Conservation (phyloP, 306 rosid genomes). For the Corylus avellana region DNA sequence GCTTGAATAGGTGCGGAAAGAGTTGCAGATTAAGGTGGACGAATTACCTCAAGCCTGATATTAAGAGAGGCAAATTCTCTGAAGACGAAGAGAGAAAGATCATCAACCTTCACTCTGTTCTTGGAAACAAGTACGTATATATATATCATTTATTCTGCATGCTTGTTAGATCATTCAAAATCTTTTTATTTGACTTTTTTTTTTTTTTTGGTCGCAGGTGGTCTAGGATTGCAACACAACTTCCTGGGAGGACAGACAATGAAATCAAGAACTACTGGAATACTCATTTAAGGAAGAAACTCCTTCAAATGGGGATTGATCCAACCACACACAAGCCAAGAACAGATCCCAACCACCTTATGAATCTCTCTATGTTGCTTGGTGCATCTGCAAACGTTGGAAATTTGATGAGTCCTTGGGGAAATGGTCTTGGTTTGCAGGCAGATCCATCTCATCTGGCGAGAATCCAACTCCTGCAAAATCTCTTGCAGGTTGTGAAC, state of each 20-base stretch:
- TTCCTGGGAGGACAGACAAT: slow-evolving; percentile 84
- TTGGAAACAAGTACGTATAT: slow-evolving; percentile 70
- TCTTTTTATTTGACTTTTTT: background rate
- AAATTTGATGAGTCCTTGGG: slow-evolving; percentile 38
- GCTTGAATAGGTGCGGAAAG: slow-evolving; percentile 88
- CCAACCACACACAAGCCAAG: slow-evolving; percentile 92
- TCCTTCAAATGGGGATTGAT: slow-evolving; percentile 78
- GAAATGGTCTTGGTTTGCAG: slow-evolving; percentile 49
- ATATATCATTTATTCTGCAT: too few relatives aligned
- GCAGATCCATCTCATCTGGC: slow-evolving; percentile 60
- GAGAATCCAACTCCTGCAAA: slow-evolving; percentile 61
- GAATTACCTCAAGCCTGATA: slow-evolving; percentile 85
- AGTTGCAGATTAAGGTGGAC: slow-evolving; percentile 92
- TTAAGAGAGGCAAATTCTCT: slow-evolving; percentile 83
- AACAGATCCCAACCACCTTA: slow-evolving; percentile 60
- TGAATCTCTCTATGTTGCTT: slow-evolving; percentile 59
- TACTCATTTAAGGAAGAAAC: slow-evolving; percentile 80
- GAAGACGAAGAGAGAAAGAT: slow-evolving; percentile 66
- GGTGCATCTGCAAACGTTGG: slow-evolving; percentile 35
- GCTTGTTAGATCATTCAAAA: too few relatives aligned
- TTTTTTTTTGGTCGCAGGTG: slow-evolving; percentile 46
- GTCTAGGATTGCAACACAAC: slow-evolving; percentile 86
- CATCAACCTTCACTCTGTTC: slow-evolving; percentile 77
- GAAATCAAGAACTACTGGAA: slow-evolving; percentile 93
- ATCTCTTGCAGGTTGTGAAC: slow-evolving; percentile 53